A percentile compares a stretch with the other conserved stretches of the same genome.
Conservation (phyloP, 169 alveolate genomes). For the Plasmodium fragile region DNA sequence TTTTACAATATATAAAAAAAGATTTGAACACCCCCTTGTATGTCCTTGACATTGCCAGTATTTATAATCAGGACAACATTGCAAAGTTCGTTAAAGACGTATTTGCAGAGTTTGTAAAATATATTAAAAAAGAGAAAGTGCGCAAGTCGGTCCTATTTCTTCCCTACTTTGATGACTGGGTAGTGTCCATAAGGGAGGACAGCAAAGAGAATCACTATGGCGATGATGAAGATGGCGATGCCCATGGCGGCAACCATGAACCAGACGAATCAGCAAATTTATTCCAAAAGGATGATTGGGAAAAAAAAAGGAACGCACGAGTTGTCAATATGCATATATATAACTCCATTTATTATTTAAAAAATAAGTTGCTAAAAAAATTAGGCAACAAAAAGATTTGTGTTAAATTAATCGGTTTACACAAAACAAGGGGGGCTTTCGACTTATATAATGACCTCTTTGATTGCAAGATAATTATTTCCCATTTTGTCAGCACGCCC, state of each 20-base stretch:
- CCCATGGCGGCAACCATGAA: neutral
- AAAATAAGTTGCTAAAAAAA: slow-evolving; percentile 45
- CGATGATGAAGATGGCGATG: neutral
- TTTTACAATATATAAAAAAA: slow-evolving; percentile 29
- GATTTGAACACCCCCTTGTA: slow-evolving; percentile 24
- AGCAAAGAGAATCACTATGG: neutral
- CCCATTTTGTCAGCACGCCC: slow-evolving; percentile 21
- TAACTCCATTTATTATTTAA: slow-evolving; percentile 53
- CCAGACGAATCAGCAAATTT: neutral
- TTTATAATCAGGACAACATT: slow-evolving; percentile 50
- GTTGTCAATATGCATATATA: slow-evolving; percentile 46
- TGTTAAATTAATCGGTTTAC: slow-evolving; percentile 67
- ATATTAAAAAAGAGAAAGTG: slow-evolving; percentile 43
- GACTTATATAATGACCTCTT: slow-evolving; percentile 33
- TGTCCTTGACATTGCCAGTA: slow-evolving; percentile 48
- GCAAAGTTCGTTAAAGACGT: slow-evolving; percentile 47
- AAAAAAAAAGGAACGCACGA: slow-evolving; percentile 3
- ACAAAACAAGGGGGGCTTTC: slow-evolving; percentile 15
- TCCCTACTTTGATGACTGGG: slow-evolving; percentile 73
- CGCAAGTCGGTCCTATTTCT: slow-evolving; percentile 26
- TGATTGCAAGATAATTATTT: slow-evolving; percentile 53
- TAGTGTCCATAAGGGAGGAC: slow-evolving; percentile 15
- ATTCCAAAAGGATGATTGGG: neutral
- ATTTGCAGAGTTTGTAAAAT: slow-evolving; percentile 51
- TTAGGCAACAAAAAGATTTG: slow-evolving; percentile 16